A percentile compares a stretch with the other conserved stretches of the same genome.
Conservation (phyloP, 495 filamentous ascomycete species). For the Chaetomium tenue region DNA sequence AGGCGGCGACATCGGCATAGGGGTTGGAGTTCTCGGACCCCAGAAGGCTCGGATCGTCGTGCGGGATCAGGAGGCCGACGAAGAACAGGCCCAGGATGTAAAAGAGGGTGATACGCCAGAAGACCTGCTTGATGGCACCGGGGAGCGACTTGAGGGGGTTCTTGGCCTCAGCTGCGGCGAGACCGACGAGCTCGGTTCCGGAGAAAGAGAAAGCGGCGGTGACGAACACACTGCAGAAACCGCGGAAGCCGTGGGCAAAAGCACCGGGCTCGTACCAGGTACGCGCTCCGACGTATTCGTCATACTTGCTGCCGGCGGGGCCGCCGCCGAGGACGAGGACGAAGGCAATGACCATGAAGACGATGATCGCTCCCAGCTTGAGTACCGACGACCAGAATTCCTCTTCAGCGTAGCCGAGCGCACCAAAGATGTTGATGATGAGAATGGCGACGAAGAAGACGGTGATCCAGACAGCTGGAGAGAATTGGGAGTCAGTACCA, state of each 20-base stretch:
- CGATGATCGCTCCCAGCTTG: slow-evolving; percentile 60
- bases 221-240: slow-evolving; percentile 71
- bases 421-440: slow-evolving; percentile 69
- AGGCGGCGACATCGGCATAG: slow-evolving; percentile 57
- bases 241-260: slow-evolving; percentile 67
- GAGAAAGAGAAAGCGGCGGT: slow-evolving; percentile 72
- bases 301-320: slow-evolving; percentile 47
- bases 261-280: slow-evolving; percentile 70
- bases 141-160: slow-evolving; percentile 66
- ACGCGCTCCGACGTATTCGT: slow-evolving; percentile 58
- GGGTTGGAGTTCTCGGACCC: slow-evolving; percentile 44
- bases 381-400: slow-evolving; percentile 53
- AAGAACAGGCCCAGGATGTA: slow-evolving; percentile 73
- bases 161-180: slow-evolving; percentile 64
- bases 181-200: slow-evolving; percentile 70
- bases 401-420: slow-evolving; percentile 71
- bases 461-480: slow-evolving; percentile 60
- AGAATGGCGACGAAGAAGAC: slow-evolving; percentile 54
- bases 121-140: slow-evolving; percentile 68
- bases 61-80: slow-evolving; percentile 68
- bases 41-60: slow-evolving; percentile 54
- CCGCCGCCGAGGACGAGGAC: slow-evolving; percentile 66
- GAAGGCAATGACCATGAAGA: slow-evolving; percentile 56
- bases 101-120: slow-evolving; percentile 71
- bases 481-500: background rate